These are phyloP conservation scores for Tetrahymena borealis DNA, from an alignment of 73 alveolate species.

Conservation along the genomic window DNA sequence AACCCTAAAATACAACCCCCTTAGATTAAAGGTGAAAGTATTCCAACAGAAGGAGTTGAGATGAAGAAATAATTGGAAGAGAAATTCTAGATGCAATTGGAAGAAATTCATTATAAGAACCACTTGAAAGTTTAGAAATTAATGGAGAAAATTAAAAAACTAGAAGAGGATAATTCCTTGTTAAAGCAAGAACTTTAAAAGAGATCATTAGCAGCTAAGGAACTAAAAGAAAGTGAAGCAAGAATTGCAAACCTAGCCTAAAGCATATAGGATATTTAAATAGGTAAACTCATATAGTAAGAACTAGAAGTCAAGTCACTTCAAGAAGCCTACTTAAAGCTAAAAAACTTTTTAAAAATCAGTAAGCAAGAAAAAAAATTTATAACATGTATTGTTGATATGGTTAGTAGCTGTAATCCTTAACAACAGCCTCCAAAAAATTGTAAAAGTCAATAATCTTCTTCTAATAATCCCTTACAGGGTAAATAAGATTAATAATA, in stretches of 20 bases:
- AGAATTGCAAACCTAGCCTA: background rate
- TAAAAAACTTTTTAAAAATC: background rate
- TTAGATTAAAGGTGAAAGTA: background rate
- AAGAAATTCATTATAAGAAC: background rate
- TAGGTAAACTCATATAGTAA: background rate
- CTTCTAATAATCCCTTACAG: no score
- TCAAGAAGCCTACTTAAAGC: background rate
- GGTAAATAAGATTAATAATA: no score
- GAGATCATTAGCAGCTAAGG: background rate
- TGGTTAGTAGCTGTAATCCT: background rate
- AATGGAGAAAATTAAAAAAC: background rate
- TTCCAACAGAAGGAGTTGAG: background rate
- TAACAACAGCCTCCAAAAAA: no score
- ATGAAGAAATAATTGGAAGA: background rate
- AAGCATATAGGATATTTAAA: background rate
- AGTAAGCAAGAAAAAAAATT: background rate
- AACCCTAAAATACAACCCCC: background rate
- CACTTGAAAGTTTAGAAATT: background rate
- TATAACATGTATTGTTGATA: background rate
- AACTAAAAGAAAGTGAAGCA: background rate
- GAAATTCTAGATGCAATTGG: background rate
- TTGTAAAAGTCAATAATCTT: no score
- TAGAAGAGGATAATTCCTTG: background rate
- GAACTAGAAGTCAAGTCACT: background rate
- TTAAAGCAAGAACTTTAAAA: background rate